Conservation (phyloP, 768 basidiomycete genomes). For the Chalciporus piperatus region DNA sequence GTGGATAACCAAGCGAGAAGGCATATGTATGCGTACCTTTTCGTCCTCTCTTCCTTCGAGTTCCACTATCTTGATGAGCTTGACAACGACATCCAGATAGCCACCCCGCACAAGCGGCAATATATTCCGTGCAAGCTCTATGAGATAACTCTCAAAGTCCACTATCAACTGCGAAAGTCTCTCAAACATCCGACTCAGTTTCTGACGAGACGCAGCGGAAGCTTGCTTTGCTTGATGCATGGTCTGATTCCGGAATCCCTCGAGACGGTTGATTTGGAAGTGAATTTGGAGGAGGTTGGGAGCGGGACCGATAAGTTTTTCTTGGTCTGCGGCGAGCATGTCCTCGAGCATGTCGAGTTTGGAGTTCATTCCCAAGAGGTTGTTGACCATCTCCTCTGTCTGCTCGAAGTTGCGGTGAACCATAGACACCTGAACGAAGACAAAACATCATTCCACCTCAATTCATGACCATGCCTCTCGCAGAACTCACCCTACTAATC, state of each 20-base stretch:
- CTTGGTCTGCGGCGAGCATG: conserved; percentile 71
- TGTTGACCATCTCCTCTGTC: conserved; percentile 94
- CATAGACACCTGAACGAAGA: conserved; percentile 79
- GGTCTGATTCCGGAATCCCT: conserved; percentile 91
- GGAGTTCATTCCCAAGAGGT: conserved; percentile 87
- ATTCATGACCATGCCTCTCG: neutral
- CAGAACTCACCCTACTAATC: conserved; percentile 72
- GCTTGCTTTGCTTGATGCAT: conserved; percentile 91
- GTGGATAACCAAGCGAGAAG: neutral
- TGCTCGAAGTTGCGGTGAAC: conserved; percentile 94
- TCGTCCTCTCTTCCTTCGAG: conserved; percentile 92
- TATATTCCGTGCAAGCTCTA: conserved; percentile 74
- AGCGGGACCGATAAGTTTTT: conserved; percentile 81
- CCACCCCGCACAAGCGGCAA: conserved; percentile 77
- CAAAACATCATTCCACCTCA: neutral
- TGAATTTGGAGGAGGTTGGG: conserved; percentile 89
- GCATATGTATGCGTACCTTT: conserved; percentile 54
- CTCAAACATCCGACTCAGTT: conserved; percentile 79
- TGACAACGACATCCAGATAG: conserved; percentile 83
- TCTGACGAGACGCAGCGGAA: conserved; percentile 60
- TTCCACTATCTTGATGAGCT: conserved; percentile 90
- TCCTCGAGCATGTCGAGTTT: conserved; percentile 76
- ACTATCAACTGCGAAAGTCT: conserved; percentile 76
- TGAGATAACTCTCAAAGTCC: conserved; percentile 83
- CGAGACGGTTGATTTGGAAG: conserved; percentile 88